A percentile compares a stretch with the other conserved stretches of the same genome.
Conservation (phyloP, 2,329 filamentous ascomycete species). For the Dactylellina cionopaga region DNA sequence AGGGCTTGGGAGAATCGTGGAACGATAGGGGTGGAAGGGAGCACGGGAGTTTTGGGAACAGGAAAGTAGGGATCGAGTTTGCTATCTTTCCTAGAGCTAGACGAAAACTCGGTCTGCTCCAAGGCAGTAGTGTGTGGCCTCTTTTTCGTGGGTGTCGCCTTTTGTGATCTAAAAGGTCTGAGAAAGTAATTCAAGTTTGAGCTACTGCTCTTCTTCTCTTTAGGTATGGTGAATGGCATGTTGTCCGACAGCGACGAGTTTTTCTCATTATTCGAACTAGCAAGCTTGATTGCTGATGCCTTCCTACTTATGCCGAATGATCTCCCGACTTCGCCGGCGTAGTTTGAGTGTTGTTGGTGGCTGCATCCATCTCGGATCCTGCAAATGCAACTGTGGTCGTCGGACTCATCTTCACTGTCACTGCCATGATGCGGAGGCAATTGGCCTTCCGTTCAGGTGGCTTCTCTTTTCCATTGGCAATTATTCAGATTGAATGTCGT, state of each 20-base stretch:
- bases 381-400: constrained; percentile 49
- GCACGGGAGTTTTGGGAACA: constrained; percentile 23
- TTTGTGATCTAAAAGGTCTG: constrained; percentile 50
- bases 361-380: constrained; percentile 51
- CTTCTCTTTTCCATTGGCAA: constrained; percentile 21
- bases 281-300: constrained; percentile 42
- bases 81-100: constrained; percentile 24
- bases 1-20: constrained; percentile 50
- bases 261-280: constrained; percentile 28
- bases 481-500: constrained; percentile 33
- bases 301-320: constrained; percentile 52
- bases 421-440: constrained; percentile 35
- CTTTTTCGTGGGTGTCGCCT: constrained; percentile 35
- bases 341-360: constrained; percentile 15
- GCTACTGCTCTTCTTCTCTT: constrained; percentile 43
- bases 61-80: constrained; percentile 39
- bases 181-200: constrained; percentile 47
- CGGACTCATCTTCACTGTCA: constrained; percentile 45
- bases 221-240: constrained; percentile 24
- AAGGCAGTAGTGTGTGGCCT: constrained; percentile 33
- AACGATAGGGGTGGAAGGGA: constrained; percentile 41
- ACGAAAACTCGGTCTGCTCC: constrained; percentile 25
- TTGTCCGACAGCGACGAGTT: constrained; percentile 9
- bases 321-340: constrained; percentile 47
- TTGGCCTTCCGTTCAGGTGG: constrained; percentile 19